A percentile compares a stretch with the other conserved stretches of the same genome.
These are phyloP conservation scores for Gynostemma pentaphyllum DNA, from an alignment of 306 rosid species.

Conservation along the genomic window DNA sequence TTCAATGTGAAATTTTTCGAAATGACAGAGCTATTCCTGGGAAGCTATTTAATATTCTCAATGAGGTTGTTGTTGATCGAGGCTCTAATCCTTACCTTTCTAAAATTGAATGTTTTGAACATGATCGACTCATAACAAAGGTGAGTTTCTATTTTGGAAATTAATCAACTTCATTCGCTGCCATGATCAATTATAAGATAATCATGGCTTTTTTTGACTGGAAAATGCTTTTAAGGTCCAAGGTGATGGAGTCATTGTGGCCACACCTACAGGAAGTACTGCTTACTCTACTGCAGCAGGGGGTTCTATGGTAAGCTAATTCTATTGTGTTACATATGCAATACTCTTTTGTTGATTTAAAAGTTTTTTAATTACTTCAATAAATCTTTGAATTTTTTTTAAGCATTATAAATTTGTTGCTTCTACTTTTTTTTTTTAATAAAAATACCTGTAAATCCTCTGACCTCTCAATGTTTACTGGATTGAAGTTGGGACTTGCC, in stretches of 20 bases:
- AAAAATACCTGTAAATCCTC: neutral
- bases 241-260: conserved; percentile 96
- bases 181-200: neutral
- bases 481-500: neutral
- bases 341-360: neutral
- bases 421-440: neutral
- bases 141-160: conserved; percentile 22
- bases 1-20: conserved; percentile 79
- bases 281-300: conserved; percentile 99
- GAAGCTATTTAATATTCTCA: conserved; percentile 81
- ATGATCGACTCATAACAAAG: conserved; percentile 90
- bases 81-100: conserved; percentile 99
- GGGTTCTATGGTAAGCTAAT: conserved; percentile 42
- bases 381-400: neutral
- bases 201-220: neutral
- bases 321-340: neutral
- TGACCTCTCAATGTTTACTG: neutral
- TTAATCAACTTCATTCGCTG: neutral
- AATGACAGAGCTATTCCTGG: conserved; percentile 88
- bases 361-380: neutral
- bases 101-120: conserved; percentile 91
- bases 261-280: conserved; percentile 98
- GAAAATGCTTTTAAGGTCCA: conserved; percentile 56
- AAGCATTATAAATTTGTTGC: neutral
- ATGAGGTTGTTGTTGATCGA: conserved; percentile 88